Evolutionary conservation across 129 eudicot genomes (phyloP).

Genomic region (Artemisia argyi): DNA sequence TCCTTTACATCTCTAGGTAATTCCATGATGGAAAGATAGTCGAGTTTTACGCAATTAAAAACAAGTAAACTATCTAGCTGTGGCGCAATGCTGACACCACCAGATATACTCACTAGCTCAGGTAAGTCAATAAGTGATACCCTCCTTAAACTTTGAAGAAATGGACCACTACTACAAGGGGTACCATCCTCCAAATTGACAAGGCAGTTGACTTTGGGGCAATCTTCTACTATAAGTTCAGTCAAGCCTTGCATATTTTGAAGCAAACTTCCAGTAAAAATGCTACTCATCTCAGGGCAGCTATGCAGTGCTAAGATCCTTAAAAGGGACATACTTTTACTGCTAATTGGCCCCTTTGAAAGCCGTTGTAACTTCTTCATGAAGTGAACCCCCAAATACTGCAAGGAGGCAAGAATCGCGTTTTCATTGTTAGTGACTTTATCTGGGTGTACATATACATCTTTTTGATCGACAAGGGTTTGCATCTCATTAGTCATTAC

Average conservation of each 20-base stretch:
- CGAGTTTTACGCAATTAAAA: constrained; percentile 37
- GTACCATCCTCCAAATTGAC: constrained; percentile 10
- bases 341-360: constrained; percentile 30
- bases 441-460: neutral
- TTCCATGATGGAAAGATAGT: constrained; percentile 23
- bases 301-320: constrained; percentile 32
- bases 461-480: constrained; percentile 26
- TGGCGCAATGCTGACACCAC: constrained; percentile 34
- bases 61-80: constrained; percentile 23
- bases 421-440: constrained; percentile 17
- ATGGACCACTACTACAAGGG: constrained; percentile 2
- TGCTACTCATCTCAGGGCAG: constrained; percentile 42
- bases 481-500: constrained; percentile 50
- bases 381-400: constrained; percentile 35
- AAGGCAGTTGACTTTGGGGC: constrained; percentile 31
- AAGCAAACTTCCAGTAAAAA: constrained; percentile 24
- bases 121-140: constrained; percentile 30
- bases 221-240: constrained; percentile 31
- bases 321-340: constrained; percentile 20
- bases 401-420: constrained; percentile 22
- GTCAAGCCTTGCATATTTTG: constrained; percentile 19
- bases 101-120: constrained; percentile 31
- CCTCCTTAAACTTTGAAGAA: constrained; percentile 27
- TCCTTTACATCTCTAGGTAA: constrained; percentile 5
- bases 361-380: constrained; percentile 41